A percentile compares a stretch with the other conserved stretches of the same genome.
phyloP scores from a whole-genome alignment of 1,284 basidiomycete species.

The Irpex lacteus region DNA sequence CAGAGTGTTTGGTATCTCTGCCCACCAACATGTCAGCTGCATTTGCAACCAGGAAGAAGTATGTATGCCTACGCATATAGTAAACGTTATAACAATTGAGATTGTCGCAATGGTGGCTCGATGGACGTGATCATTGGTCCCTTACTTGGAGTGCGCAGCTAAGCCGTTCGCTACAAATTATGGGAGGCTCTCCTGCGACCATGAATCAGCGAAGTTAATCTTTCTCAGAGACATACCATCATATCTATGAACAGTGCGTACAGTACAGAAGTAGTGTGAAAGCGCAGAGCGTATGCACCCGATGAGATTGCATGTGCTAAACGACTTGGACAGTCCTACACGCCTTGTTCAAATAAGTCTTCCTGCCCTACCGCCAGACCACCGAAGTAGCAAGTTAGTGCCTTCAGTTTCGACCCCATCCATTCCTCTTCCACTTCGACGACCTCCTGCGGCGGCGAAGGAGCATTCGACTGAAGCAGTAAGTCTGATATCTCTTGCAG shows the following conservation, averaged over 20 bases:
- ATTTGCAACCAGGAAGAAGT: neutral
- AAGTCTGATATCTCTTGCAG: slow-evolving; percentile 73
- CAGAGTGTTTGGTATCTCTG: neutral
- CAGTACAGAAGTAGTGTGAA: neutral
- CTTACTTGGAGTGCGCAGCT: neutral
- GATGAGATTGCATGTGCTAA: neutral
- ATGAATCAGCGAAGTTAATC: neutral
- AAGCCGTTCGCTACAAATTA: neutral
- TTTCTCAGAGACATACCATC: neutral
- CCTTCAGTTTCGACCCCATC: slow-evolving; percentile 85
- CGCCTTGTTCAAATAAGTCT: slow-evolving; percentile 41
- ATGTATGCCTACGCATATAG: too few relatives aligned
- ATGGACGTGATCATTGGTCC: neutral
- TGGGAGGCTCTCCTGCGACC: neutral
- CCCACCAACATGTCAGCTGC: neutral
- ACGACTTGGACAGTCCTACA: neutral
- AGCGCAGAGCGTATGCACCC: too few relatives aligned
- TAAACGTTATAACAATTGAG: neutral
- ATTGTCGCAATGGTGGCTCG: neutral
- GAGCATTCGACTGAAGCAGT: slow-evolving; percentile 18
- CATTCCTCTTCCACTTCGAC: slow-evolving; percentile 88
- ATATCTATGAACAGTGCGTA: neutral
- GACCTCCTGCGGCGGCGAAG: slow-evolving; percentile 31
- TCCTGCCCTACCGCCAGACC: slow-evolving; percentile 69
- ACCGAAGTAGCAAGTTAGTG: slow-evolving; percentile 80